Base-by-base conservation (phyloP, 1,139 yeast species). In the Trichomonascaceae sp. region DNA sequence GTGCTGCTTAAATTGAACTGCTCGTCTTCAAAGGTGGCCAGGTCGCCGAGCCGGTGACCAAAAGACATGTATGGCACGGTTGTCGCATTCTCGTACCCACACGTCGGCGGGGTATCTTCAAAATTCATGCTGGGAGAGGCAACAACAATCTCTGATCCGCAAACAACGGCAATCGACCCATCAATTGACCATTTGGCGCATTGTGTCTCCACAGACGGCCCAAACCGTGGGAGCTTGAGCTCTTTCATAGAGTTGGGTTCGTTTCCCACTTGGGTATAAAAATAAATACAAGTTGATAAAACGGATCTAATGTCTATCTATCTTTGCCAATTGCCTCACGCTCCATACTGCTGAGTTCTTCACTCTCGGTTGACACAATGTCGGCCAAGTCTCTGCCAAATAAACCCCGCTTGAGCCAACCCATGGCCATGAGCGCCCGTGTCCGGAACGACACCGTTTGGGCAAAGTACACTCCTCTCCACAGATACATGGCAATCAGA, bases 381-480 rank as follows among this genome's bases (percentile, higher is more conserved):
- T 65, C 59, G 30, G 67, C 54, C 38, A 71, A 57, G 44, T 71
- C 77, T 50, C 78, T 66, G 5, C 78, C 77, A 45, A 72, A 72
- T 32, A 72, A 48, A 23, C 76, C 77, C 46, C 78, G 67, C 50
- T 71, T 72, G 43, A 72, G 46, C 78, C 79, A 74, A 46, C 74
- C 80, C 62, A 71, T 64, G 50, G 69, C 67, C 50, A 74, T 52
- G 42, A 71, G 57, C 2, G 69, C 71, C 45, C 80, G 62, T 2
- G 74, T 69, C 48, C 79, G 64, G 42, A 70, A 48, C 35, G 76
- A 67, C 27, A 74, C 78, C 29, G 74, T 66, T 51, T 74, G 76
- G 18, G 77, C 69, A 54, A 73, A 73, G 53, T 74, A 74, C 18
- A 71, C 74, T 28, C 76, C 67, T 55, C 80, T 67, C 80, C 80